Percentiles rank a stretch among this genome's conserved stretches.
These are phyloP conservation scores for Boechera divaricarpa DNA, from an alignment of 345 rosid species.

Conservation along the genomic window DNA sequence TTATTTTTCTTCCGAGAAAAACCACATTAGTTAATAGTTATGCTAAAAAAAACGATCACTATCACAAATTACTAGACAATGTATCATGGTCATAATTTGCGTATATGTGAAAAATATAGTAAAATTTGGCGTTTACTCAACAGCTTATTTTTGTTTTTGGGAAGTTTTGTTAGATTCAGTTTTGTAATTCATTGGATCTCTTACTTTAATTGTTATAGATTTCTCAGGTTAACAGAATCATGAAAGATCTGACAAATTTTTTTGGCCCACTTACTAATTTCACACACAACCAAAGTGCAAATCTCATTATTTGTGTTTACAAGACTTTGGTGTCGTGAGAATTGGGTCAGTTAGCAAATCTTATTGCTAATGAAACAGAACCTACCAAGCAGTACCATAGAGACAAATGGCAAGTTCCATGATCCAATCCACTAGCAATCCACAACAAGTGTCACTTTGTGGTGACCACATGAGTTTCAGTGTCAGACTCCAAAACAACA, in stretches of 20 bases:
- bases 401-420: conserved; percentile 52
- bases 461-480: conserved; percentile 51
- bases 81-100: background rate
- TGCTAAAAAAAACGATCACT: background rate
- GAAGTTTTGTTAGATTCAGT: background rate
- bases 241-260: background rate
- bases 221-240: background rate
- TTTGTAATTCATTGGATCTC: background rate
- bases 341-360: background rate
- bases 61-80: conserved; percentile 8
- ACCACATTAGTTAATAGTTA: background rate
- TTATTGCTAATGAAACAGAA: background rate
- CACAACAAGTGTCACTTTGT: conserved; percentile 36
- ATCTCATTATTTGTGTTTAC: background rate
- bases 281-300: conserved; percentile 2
- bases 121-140: background rate
- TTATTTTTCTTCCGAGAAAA: background rate
- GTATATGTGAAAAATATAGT: background rate
- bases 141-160: background rate
- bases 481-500: conserved; percentile 47
- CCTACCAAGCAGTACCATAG: background rate
- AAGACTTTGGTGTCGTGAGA: background rate
- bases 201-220: background rate
- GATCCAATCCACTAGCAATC: conserved; percentile 52
- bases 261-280: background rate